Evolutionary conservation across 1,284 basidiomycete species (phyloP).

Genomic region (Fomitopsis palustris): DNA sequence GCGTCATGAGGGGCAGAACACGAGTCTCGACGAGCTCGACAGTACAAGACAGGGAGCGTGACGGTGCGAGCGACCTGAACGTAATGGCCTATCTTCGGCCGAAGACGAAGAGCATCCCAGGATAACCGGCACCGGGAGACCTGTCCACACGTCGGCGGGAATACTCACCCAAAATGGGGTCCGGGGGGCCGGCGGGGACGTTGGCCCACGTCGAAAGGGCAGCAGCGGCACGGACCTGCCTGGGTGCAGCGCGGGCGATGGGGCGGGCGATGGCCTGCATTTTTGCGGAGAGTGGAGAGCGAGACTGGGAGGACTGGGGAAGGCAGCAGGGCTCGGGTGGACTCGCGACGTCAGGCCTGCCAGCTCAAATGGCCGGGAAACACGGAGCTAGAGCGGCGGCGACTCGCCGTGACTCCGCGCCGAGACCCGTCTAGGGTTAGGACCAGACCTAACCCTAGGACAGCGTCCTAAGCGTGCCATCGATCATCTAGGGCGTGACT

Average conservation of each 20-base stretch:
- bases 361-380: conserved; percentile 1
- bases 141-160: conserved; percentile 1
- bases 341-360: conserved; percentile 4
- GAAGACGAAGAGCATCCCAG: not conserved
- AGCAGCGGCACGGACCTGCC: conserved; percentile 27
- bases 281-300: conserved; percentile 16
- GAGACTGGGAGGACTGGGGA: conserved; percentile 5
- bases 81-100: not conserved
- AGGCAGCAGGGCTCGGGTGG: conserved; percentile 3
- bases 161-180: conserved; percentile 84
- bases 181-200: conserved; percentile 87
- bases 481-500: conserved; percentile 9
- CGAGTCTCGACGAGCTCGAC: not conserved
- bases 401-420: conserved; percentile 11
- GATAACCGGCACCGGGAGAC: not conserved
- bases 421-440: conserved; percentile 2
- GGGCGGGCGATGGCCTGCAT: conserved; percentile 36
- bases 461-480: not conserved
- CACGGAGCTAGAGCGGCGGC: conserved; percentile 12
- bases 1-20: not conserved
- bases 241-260: conserved; percentile 28
- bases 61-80: not conserved
- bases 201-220: conserved; percentile 76
- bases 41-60: not conserved
- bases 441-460: conserved; percentile 13